Percentiles rank a stretch among this genome's conserved stretches.
phyloP scores from a whole-genome alignment of 2,329 filamentous ascomycete genomes.

The Fusarium phyllophilum region DNA sequence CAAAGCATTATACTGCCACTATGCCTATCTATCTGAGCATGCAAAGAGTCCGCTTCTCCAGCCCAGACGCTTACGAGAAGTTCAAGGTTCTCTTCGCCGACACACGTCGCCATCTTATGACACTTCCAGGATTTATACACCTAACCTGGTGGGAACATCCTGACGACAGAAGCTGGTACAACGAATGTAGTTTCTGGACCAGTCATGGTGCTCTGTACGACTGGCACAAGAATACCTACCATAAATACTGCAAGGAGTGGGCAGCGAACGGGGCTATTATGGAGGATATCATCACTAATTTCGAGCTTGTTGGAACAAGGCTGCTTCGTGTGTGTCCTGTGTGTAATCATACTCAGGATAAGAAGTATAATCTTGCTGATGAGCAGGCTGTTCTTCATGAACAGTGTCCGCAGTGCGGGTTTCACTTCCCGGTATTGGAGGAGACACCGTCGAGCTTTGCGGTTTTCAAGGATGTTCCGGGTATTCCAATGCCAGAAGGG shows the following conservation, averaged over 20 bases:
- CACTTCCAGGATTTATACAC: conserved; percentile 6
- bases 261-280: conserved; percentile 31
- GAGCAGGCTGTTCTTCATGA: conserved; percentile 30
- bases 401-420: conserved; percentile 27
- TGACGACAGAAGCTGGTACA: conserved; percentile 19
- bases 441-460: conserved; percentile 28
- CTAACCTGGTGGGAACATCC: conserved; percentile 28
- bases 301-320: conserved; percentile 25
- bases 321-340: conserved; percentile 27
- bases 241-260: conserved; percentile 31
- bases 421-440: conserved; percentile 31
- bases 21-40: conserved; percentile 24
- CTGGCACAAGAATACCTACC: conserved; percentile 33
- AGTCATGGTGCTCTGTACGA: conserved; percentile 22
- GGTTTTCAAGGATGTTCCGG: conserved; percentile 15
- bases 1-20: not conserved
- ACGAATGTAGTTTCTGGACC: conserved; percentile 34
- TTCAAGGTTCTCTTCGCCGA: conserved; percentile 27
- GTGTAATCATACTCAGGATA: conserved; percentile 25
- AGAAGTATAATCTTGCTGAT: conserved; percentile 31
- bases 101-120: conserved; percentile 27
- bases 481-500: not conserved
- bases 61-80: conserved; percentile 25
- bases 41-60: conserved; percentile 22
- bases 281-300: conserved; percentile 36